Base-by-base conservation (phyloP, 1,284 basidiomycete species). In the Pterulicium gracile region DNA sequence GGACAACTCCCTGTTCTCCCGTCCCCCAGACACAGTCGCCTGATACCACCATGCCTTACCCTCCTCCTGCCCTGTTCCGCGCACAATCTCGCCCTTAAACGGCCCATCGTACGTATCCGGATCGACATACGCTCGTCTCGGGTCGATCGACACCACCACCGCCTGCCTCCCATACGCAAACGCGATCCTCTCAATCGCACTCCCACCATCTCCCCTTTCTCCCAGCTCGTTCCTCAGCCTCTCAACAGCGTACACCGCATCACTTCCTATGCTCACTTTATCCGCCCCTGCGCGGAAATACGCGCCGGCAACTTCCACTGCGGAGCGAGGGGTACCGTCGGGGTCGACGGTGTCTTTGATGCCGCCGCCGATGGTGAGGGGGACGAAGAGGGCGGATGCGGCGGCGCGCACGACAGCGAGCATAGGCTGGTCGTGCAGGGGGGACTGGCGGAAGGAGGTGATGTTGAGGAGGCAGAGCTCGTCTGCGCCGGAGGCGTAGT, bases 281-380 rank as follows among this genome's bases (percentile, higher is more conserved):
- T 99, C 96, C 2, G 96, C 96, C 1, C 96, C 96, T 1, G 89
- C 91, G 40, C 96, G 82, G 69, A 99, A 99, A 67, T 99, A 98
- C 12, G 84, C 81, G 4, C 90, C 88, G 1, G 96, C 96, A 39
- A 98, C 95, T 63, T 98, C 93, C 47, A 96, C 75, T 19, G 96
- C 96, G 15, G 79, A 74, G 50, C 81, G 83, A 43, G 68, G 67
- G 3, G 93, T 96, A 24, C 95, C 95, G 61, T 98, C 95, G 0
- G 96, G 96, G 60, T 99, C 96, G 54, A 89, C 72, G 7, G 83
- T 86, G 65, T 98, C 94, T 65, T 93, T 95, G 72, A 99, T 98
- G 0, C 96, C 96, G 24, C 96, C 96, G 24, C 96, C 96, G 54
- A 99, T 95, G 15, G 96, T 98, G 45, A 99, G 77, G n/a, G 96